Base-by-base conservation (phyloP, 1,284 basidiomycete species). In the Peniophora sp. region DNA sequence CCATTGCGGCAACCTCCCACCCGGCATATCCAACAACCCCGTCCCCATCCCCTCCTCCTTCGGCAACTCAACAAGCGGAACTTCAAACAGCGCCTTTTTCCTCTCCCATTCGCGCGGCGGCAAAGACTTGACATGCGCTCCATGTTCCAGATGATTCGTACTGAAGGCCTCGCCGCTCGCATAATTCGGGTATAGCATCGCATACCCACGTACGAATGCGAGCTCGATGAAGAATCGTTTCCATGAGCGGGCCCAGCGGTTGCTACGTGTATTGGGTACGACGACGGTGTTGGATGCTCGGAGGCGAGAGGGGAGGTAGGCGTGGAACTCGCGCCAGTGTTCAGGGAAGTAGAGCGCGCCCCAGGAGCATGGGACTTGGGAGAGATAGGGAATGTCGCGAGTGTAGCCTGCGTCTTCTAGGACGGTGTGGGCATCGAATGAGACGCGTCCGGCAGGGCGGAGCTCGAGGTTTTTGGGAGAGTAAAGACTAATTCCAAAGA, bases 331-430 rank as follows among this genome's bases (percentile, higher is more conserved):
- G 55, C 79, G 75, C 89, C 89, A 92, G 57, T 85, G 83, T 56
- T 88, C 79, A 2, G 90, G 89, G 62, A 92, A 92, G 68, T 92
- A 92, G 43, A 89, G 72, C 1, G 88, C 90, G n/a, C 89, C 90
- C 90, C 89, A 92, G 64, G 85, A 89, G 65, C 90, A 92, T 0
- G 89, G 90, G 12, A 91, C 79, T 54, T 87, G 85, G 0, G 88
- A 90, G 34, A 91, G 76, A 63, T 90, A 92, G 0, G 90, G 89
- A 0, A 80, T 83, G 3, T 73, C 66, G 47, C 77, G 57, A 0
- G 64, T 48, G 14, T 79, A 47, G 3, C 68, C 70, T 10, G 69
- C 59, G 0, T 65, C 56, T 6, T 64, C 61, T 62, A 92, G 85
- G 6, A 85, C 64, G 1, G 60, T 52, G 51, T 77, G 79, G 1